Evolutionary conservation across 371 early-diverging fungal species (phyloP), one percentile per base, ranked within the genome.

Genomic region (Coemansia sp.): DNA sequence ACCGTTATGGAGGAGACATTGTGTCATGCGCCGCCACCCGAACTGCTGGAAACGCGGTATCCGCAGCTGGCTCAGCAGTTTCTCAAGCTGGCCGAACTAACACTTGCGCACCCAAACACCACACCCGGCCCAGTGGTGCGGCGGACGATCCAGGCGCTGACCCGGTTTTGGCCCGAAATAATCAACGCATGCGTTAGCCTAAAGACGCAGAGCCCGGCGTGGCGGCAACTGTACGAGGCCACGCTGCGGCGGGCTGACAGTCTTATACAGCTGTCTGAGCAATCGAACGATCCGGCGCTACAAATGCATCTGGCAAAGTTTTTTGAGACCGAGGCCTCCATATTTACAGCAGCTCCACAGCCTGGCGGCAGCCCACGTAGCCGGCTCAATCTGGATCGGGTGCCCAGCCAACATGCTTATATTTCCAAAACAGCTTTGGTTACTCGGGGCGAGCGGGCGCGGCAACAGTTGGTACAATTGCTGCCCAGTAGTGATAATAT

Each of bases 121-220:
- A 78, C 78, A 39, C 78, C 78, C 1, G 69, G 53, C 3, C 65
- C 26, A 51, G 62, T 78, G n/a, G 78, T 78, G 16, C 78, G 78
- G n/a, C 58, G 73, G 12, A 59, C 66, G 9, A 37, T 78, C 14
- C 78, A 72, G 60, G 65, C 73, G 23, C 62, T 72, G 11, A 78
- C 78, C 0, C 68, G 78, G 26, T 71, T 78, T 42, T 72, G 72
- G 72, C 73, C 78, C 0, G 69, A 62, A 50, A 55, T 78, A 9
- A 33, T 72, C 14, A 23, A 62, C 0, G 28, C 56, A 2, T 68
- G 68, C 44, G 42, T 68, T 5, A 44, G 30, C 7, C 37, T 54
- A 4, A 20, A 59, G 16, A 40, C 60, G 25, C 48, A 37, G 3
- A 40, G 52, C 9, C 21, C 39, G 0, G 23, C 6, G 16, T 78